Conservation (phyloP, 805 yeast species). For the Wickerhamomyces hampshirensis region DNA sequence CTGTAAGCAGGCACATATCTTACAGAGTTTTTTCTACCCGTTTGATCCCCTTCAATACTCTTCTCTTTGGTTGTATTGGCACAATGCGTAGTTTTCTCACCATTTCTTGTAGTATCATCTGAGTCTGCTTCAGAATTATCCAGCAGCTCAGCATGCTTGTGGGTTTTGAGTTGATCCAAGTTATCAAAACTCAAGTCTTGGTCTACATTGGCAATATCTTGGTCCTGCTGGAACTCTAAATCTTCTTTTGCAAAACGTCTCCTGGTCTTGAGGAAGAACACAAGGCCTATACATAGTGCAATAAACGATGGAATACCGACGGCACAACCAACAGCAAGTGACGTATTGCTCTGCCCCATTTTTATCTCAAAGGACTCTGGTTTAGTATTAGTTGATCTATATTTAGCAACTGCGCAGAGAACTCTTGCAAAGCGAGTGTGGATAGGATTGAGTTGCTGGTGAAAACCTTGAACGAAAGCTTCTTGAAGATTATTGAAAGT, state of each 20-base stretch:
- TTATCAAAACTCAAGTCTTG: constrained; percentile 30
- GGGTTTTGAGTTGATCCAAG: constrained; percentile 21
- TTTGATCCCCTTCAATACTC: constrained; percentile 6
- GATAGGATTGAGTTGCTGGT: too few species aligned
- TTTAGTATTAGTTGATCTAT: too few species aligned
- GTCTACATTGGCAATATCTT: constrained; percentile 32
- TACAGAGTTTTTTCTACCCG: neutral
- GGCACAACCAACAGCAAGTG: constrained; percentile 46
- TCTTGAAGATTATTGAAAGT: too few species aligned
- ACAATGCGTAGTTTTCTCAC: neutral
- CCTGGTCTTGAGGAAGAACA: constrained; percentile 35
- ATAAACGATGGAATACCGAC: constrained; percentile 47
- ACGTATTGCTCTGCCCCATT: too few species aligned
- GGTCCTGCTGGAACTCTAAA: constrained; percentile 25
- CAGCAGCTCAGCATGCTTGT: constrained; percentile 2
- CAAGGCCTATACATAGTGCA: constrained; percentile 30
- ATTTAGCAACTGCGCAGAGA: neutral
- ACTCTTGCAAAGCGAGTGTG: too few species aligned
- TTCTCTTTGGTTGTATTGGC: constrained; percentile 3
- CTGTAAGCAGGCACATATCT: constrained; percentile 35
- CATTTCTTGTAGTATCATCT: constrained; percentile 7
- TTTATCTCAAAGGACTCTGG: too few species aligned
- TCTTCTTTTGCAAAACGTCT: constrained; percentile 34
- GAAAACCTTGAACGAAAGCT: too few species aligned
- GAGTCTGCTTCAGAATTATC: constrained; percentile 9